Base-by-base conservation (phyloP, 352 stramenopile genomes). In the Hyaloperonospora brassicae region DNA sequence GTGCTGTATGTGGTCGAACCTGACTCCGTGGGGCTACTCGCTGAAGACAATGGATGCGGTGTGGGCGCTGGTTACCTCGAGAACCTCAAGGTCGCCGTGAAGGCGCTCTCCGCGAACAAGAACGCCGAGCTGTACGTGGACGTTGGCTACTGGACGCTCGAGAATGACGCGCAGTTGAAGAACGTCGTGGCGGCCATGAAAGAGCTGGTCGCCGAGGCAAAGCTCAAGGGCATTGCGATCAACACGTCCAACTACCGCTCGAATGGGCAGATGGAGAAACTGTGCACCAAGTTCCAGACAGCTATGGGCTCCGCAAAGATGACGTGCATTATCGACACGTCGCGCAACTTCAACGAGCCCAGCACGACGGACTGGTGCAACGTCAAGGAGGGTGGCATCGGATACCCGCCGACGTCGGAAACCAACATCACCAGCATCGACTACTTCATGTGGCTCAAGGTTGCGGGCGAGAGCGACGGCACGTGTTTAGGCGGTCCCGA, bases 241-340 rank as follows among this genome's bases (percentile, higher is more conserved):
- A 87, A 87, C 47, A 87, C 74, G 41, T 80, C 74, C 25, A 87
- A 87, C 61, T 84, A 87, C 63, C 66, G 73, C 17, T 70, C 62
- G 5, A 85, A 52, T 13, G 56, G 66, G 6, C 64, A 83, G 55
- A 63, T 76, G 8, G 40, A 58, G 1, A 55, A 11, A 7, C 59
- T 76, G 35, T 88, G 78, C 60, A 52, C 23, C n/a, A 79, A 61
- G 13, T 85, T 83, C 61, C 65, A 77, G 57, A 68, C 43, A 3
- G 63, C 68, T 1, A 75, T 71, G 44, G 68, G 68, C 17, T 66
- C 46, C 1, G 73, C 17, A 2, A 63, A 63, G 23, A 68, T 76
- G 41, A 61, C 51, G 17, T 88, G 78, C 54, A 61, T 85, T 48
- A 66, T 82, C 13, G 78, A 88, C 49, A 85, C 78, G 0, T 82